A percentile compares a stretch with the other conserved stretches of the same genome.
Conservation (phyloP, 169 alveolate species). For the Perkinsus marinus region DNA sequence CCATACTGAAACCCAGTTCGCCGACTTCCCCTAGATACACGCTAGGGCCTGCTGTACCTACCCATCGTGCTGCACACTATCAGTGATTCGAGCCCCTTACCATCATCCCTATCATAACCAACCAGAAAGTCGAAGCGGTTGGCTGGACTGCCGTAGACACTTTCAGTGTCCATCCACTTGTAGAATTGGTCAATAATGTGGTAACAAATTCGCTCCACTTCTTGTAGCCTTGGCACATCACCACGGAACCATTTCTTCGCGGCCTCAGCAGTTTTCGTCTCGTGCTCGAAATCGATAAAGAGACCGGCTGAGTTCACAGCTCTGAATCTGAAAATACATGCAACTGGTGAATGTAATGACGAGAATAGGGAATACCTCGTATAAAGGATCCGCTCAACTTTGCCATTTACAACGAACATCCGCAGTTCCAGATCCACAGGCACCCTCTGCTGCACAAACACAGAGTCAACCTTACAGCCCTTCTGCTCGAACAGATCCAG, state of each 20-base stretch:
- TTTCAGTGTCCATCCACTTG: background rate
- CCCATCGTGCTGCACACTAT: background rate
- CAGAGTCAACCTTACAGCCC: background rate
- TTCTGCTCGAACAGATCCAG: background rate
- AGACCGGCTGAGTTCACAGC: background rate
- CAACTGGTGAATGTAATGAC: too few species aligned
- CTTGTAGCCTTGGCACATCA: background rate
- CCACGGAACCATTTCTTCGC: background rate
- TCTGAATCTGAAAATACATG: background rate
- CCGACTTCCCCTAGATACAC: background rate
- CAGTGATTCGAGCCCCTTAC: background rate
- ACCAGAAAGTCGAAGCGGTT: background rate
- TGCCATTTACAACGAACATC: background rate
- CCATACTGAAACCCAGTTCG: background rate
- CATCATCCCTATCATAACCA: background rate
- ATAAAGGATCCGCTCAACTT: background rate
- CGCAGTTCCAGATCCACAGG: background rate
- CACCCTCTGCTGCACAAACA: background rate
- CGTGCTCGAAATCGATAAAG: background rate
- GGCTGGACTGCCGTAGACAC: background rate
- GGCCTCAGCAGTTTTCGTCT: background rate
- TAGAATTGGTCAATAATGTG: background rate
- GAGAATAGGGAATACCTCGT: background rate
- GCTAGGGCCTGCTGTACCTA: background rate
- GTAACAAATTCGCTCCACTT: background rate